Conservation (phyloP, 805 yeast species). For the Hanseniaspora valbyensis region DNA sequence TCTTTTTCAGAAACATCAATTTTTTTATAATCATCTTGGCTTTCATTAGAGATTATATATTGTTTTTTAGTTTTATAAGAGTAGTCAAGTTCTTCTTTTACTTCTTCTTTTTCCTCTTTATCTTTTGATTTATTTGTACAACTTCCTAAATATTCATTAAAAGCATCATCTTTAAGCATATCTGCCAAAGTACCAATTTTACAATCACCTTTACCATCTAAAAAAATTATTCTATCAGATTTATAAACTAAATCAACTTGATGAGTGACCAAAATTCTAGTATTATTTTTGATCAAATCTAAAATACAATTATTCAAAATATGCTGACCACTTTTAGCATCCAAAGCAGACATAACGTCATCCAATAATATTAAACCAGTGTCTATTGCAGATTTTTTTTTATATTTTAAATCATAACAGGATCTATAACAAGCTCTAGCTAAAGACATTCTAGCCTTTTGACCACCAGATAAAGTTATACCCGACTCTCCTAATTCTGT, state of each 20-base stretch:
- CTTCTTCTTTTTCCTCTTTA: conserved; percentile 17
- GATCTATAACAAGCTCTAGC: conserved; percentile 70
- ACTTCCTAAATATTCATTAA: conserved; percentile 39
- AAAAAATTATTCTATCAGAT: conserved; percentile 60
- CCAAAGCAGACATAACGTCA: conserved; percentile 77
- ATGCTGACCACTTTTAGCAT: conserved; percentile 75
- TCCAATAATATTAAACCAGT: conserved; percentile 38
- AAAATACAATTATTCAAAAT: conserved; percentile 58
- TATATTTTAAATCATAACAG: conserved; percentile 39
- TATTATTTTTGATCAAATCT: conserved; percentile 46
- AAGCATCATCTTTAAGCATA: conserved; percentile 36
- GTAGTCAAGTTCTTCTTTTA: conserved; percentile 21
- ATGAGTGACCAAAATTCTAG: conserved; percentile 74
- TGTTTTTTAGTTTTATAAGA: conserved; percentile 20
- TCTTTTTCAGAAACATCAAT: conserved; percentile 13
- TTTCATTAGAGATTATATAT: conserved; percentile 10
- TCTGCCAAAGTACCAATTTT: conserved; percentile 52
- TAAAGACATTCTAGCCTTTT: conserved; percentile 67
- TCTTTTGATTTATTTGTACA: conserved; percentile 25
- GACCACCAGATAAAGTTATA: conserved; percentile 80
- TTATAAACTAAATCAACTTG: conserved; percentile 59
- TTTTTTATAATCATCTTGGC: conserved; percentile 17
- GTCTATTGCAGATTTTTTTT: not conserved
- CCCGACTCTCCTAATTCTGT: conserved; percentile 83
- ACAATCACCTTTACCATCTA: conserved; percentile 53